A percentile compares a stretch with the other conserved stretches of the same genome.
These are phyloP conservation scores for Zasmidium cellare DNA, from an alignment of 2,329 filamentous ascomycete species.

Conservation along the genomic window DNA sequence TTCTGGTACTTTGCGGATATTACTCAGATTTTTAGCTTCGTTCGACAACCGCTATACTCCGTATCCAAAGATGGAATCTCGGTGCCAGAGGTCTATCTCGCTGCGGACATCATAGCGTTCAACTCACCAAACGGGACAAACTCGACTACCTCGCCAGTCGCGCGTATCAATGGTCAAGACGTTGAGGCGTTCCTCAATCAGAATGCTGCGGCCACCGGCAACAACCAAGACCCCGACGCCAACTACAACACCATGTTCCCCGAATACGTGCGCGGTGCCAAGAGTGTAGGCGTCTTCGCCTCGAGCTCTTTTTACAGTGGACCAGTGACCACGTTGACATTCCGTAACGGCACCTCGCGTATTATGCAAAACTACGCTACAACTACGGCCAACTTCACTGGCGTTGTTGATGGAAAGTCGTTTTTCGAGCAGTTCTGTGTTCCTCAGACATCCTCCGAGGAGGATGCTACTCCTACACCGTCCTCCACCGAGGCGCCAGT, in stretches of 20 bases:
- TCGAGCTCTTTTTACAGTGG: not conserved
- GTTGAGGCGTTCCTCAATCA: constrained; percentile 36
- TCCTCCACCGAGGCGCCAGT: not conserved
- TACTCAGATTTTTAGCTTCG: constrained; percentile 38
- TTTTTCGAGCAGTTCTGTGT: constrained; percentile 2
- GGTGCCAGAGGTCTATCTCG: constrained; percentile 39
- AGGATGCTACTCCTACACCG: not conserved
- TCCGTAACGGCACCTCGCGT: not conserved
- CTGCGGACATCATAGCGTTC: constrained; percentile 27
- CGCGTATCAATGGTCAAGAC: constrained; percentile 39
- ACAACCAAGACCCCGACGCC: constrained; percentile 42
- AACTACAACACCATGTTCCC: constrained; percentile 43
- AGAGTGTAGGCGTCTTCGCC: not conserved
- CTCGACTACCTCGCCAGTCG: constrained; percentile 34
- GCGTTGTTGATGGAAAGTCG: not conserved
- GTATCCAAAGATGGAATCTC: constrained; percentile 38
- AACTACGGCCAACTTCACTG: not conserved
- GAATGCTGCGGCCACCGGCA: constrained; percentile 31
- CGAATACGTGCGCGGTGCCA: constrained; percentile 4
- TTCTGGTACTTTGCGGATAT: constrained; percentile 40
- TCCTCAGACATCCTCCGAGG: not conserved
- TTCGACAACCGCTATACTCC: constrained; percentile 21
- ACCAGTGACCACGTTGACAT: not conserved
- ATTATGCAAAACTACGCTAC: not conserved
- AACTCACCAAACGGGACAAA: not conserved